Evolutionary conservation across 164 flowering plant species (phyloP), one percentile per base, ranked within the genome.

Genomic region (Houttuynia cordata): DNA sequence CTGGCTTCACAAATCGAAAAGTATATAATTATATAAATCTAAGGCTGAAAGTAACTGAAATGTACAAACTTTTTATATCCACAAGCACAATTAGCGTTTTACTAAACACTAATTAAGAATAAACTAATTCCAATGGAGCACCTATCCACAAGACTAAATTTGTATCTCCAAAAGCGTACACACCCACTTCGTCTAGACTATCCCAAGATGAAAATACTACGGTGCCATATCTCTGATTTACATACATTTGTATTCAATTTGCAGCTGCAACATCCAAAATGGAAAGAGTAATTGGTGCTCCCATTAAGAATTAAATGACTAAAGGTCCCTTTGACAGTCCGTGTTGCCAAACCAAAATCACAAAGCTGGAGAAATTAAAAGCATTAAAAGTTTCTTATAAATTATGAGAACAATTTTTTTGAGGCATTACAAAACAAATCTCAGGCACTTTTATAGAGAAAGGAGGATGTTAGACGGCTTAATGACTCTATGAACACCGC

Each of bases 281-380:
- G 15, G 15, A 34, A 3, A 57, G 20, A 24, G 10, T 24, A 3
- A 12, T 30, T 57, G 5, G 12, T 23, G 12, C 12, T 34, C 18
- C 24, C 24, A 15, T 8, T 4, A 14, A 30, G 15, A 7, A 8
- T 3, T 24, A 22, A 12, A 24, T 82, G 86, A 95, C 98, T 96
- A 67, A 91, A 91, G 71, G 98, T 91, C 71, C 98, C 98, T 73
- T 91, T 91, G 22, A 91, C 98, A 62, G 96, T 91, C 96, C 91
- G 86, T 55, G 96, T 75, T 40, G 98, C 98, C 67, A 91, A 75
- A 50, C 98, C 98, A 68, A 91, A 91, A 73, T 91, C 98, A 78
- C 98, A 91, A 14, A 91, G 72, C 98, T 91, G 83, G 56, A 75
- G 58, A 63, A 55, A 66, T 20, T 57, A 14, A 23, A 60, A 39